phyloP scores from a whole-genome alignment of 805 yeast genomes.

The Ogataea paraovalis region DNA sequence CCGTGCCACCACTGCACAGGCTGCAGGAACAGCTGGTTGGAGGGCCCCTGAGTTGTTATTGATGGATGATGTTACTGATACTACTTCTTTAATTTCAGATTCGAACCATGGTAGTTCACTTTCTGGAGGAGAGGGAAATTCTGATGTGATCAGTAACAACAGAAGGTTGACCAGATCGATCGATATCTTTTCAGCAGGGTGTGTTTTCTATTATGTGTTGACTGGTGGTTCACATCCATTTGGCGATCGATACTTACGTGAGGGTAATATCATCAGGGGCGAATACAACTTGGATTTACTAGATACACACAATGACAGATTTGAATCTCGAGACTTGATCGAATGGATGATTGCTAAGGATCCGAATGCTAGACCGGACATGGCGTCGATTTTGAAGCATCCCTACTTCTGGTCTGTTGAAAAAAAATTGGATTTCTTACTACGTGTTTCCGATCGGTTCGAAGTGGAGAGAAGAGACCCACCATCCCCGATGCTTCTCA shows the following conservation, averaged over 20 bases:
- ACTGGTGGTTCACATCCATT: slow-evolving; percentile 88
- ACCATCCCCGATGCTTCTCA: slow-evolving; percentile 51
- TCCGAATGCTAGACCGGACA: slow-evolving; percentile 70
- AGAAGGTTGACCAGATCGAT: slow-evolving; percentile 81
- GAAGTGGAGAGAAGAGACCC: slow-evolving; percentile 87
- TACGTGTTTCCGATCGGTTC: slow-evolving; percentile 86
- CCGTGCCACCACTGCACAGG: slow-evolving; percentile 85
- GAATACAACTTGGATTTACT: slow-evolving; percentile 49
- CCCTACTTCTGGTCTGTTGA: slow-evolving; percentile 83
- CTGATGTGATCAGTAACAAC: slow-evolving; percentile 25
- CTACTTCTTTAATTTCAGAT: slow-evolving; percentile 13
- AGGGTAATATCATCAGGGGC: slow-evolving; percentile 79
- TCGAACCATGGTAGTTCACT: slow-evolving; percentile 1
- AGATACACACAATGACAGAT: slow-evolving; percentile 39
- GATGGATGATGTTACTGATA: slow-evolving; percentile 32
- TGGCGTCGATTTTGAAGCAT: slow-evolving; percentile 64
- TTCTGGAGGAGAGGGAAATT: neutral
- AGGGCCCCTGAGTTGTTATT: slow-evolving; percentile 89
- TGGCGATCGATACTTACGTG: slow-evolving; percentile 87
- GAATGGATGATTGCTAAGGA: slow-evolving; percentile 63
- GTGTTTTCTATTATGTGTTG: slow-evolving; percentile 84
- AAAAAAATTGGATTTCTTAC: slow-evolving; percentile 74
- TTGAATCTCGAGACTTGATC: slow-evolving; percentile 73
- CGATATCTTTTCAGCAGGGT: slow-evolving; percentile 92
- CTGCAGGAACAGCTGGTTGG: slow-evolving; percentile 98